Evolutionary conservation across 106 monocot species (phyloP).

Genomic region (Allium cepa): DNA sequence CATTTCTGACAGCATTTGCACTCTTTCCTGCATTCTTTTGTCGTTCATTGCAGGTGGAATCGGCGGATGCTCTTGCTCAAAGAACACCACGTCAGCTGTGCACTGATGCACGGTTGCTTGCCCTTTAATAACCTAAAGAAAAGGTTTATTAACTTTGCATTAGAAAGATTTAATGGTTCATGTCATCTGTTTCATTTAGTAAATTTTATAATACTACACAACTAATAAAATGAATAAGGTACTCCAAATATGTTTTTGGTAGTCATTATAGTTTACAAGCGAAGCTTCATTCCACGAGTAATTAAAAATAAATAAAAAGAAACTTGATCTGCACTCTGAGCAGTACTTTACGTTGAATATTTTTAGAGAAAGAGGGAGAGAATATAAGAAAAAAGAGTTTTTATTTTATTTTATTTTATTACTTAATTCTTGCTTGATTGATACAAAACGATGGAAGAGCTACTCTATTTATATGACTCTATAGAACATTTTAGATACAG

Average conservation of each 20-base stretch:
- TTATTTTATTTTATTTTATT: no score
- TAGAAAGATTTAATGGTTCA: slow-evolving; percentile 5
- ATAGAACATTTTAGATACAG: no score
- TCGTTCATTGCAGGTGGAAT: slow-evolving; percentile 61
- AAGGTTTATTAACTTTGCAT: slow-evolving; percentile 2
- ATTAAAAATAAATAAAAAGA: no score
- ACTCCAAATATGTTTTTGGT: slow-evolving; percentile 11
- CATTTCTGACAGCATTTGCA: slow-evolving; percentile 36
- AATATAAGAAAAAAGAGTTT: no score
- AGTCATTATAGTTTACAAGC: slow-evolving; percentile 1
- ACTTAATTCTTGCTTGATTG: no score
- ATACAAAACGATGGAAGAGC: no score
- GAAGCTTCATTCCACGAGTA: background rate
- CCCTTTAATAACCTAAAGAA: slow-evolving; percentile 24
- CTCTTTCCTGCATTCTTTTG: slow-evolving; percentile 38
- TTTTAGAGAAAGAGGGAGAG: no score
- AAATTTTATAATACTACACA: no score
- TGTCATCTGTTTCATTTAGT: no score
- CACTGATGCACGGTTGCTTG: slow-evolving; percentile 70
- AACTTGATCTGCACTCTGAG: no score
- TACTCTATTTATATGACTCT: no score
- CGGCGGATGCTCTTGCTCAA: slow-evolving; percentile 65
- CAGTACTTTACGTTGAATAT: no score
- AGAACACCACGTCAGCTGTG: slow-evolving; percentile 58
- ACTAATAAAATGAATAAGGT: slow-evolving; percentile 16